These are phyloP conservation scores for Venturia nashicola DNA, from an alignment of 2,329 filamentous ascomycete genomes.

Conservation along the genomic window DNA sequence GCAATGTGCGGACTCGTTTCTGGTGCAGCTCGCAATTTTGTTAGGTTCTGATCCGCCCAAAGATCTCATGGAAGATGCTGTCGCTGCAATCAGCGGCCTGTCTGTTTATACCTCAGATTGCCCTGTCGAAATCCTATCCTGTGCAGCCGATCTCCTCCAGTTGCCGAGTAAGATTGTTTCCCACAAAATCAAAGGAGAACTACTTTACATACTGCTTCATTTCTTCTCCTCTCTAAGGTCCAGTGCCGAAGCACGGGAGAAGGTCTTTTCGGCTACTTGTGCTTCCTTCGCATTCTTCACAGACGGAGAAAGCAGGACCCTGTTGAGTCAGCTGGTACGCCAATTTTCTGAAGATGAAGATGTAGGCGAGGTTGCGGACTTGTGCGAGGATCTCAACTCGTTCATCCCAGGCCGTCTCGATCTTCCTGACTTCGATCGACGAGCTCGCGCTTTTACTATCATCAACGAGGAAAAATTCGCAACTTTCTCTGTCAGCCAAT, in stretches of 20 bases:
- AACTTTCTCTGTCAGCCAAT: constrained; percentile 57
- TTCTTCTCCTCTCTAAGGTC: constrained; percentile 59
- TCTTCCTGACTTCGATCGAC: constrained; percentile 76
- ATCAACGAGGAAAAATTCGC: constrained; percentile 53
- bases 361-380: constrained; percentile 48
- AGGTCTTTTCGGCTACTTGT: constrained; percentile 62
- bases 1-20: constrained; percentile 48
- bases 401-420: constrained; percentile 61
- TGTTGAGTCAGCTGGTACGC: constrained; percentile 60
- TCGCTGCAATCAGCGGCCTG: constrained; percentile 63
- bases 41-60: constrained; percentile 52
- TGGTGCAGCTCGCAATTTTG: constrained; percentile 44
- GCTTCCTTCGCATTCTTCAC: constrained; percentile 85
- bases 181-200: constrained; percentile 67
- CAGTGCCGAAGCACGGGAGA: constrained; percentile 29
- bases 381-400: constrained; percentile 74
- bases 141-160: constrained; percentile 67
- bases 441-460: constrained; percentile 61
- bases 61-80: constrained; percentile 64
- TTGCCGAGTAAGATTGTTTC: constrained; percentile 77
- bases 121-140: constrained; percentile 64
- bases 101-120: constrained; percentile 42
- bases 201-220: constrained; percentile 68
- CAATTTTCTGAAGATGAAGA: constrained; percentile 55
- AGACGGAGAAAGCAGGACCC: constrained; percentile 62